Evolutionary conservation across 441 rosid species (phyloP), one percentile per base, ranked within the genome.

Genomic region (Erodium trifolium): DNA sequence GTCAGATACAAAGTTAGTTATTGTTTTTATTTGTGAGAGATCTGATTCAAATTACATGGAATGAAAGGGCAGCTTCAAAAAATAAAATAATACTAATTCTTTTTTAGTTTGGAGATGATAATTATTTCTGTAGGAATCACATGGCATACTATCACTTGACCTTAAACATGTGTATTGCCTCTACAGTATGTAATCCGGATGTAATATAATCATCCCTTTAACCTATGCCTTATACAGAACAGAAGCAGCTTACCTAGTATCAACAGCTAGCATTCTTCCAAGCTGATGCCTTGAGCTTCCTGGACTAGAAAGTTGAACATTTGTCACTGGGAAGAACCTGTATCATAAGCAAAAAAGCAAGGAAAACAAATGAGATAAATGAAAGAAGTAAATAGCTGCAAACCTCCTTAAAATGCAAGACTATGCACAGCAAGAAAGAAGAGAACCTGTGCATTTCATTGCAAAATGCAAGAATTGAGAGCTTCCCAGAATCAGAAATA

Each of bases 401-500:
- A 23, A 62, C 12, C 13, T 60, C 13, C 34, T 66, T 53, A 69
- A 69, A 31, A 67, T 73, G 68, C 45, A 63, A 68, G 65, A 78
- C 65, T 67, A 34, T 60, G 70, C 41, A 67, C 67, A 13, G 57
- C 66, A 35, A 75, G 67, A 76, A 67, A 45, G 77, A 66, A 70
- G 70, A 65, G 67, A 76, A 94, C 99, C 98, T 92, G 90, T 86
- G 92, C 99, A 94, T 92, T 78, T 92, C 97, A 81, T 82, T 90
- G 85, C 88, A 83, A 83, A 94, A 94, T 63, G 89, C 57, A 69
- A 94, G 97, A 76, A 94, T 82, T 6, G 98, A 85, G 74, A 94
- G 94, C 88, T 88, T 94, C 76, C 99, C 99, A 16, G 99, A 94
- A 81, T 94, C 99, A 81, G 99, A 94, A 79, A 85, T 77, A 74